Percentiles rank a stretch among this genome's conserved stretches.
Conservation (phyloP, 371 early-diverging fungal species). For the Apophysomyces sp. region DNA sequence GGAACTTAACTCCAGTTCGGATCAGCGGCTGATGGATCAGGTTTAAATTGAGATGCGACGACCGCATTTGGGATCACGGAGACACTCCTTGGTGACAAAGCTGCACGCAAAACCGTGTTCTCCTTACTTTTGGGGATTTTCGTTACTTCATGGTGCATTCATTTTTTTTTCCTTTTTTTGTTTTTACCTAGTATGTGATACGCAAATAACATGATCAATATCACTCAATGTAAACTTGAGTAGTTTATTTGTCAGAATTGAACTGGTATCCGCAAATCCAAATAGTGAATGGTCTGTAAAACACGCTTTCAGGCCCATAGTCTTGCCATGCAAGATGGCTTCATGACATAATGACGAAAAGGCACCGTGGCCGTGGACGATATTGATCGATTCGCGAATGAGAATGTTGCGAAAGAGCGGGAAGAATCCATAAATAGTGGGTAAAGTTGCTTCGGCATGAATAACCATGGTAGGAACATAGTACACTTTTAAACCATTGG, state of each 20-base stretch:
- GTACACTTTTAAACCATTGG: constrained; percentile 97
- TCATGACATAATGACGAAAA: constrained; percentile 96
- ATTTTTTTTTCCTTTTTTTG: not conserved
- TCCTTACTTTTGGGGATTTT: constrained; percentile 74
- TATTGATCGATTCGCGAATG: constrained; percentile 88
- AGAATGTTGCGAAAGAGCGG: constrained; percentile 93
- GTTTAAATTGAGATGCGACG: constrained; percentile 86
- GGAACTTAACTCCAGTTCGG: constrained; percentile 66
- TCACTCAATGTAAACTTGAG: constrained; percentile 94
- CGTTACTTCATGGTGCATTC: not conserved
- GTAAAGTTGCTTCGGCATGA: constrained; percentile 87
- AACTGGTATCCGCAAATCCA: constrained; percentile 94
- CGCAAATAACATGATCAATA: constrained; percentile 97
- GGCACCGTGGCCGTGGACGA: constrained; percentile 97
- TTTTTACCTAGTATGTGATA: constrained; percentile 91
- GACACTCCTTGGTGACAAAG: constrained; percentile 86
- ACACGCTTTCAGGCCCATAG: constrained; percentile 93
- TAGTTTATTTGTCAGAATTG: constrained; percentile 94
- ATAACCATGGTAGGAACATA: constrained; percentile 91
- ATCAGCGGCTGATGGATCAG: constrained; percentile 78
- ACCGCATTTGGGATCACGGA: constrained; percentile 99
- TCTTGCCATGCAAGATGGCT: constrained; percentile 93
- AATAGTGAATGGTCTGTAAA: constrained; percentile 99
- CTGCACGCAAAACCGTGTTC: constrained; percentile 95
- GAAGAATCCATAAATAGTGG: constrained; percentile 92